Evolutionary conservation across 176 grass and related monocot genomes (phyloP).

Genomic region (Chrysopogon serrulatus): DNA sequence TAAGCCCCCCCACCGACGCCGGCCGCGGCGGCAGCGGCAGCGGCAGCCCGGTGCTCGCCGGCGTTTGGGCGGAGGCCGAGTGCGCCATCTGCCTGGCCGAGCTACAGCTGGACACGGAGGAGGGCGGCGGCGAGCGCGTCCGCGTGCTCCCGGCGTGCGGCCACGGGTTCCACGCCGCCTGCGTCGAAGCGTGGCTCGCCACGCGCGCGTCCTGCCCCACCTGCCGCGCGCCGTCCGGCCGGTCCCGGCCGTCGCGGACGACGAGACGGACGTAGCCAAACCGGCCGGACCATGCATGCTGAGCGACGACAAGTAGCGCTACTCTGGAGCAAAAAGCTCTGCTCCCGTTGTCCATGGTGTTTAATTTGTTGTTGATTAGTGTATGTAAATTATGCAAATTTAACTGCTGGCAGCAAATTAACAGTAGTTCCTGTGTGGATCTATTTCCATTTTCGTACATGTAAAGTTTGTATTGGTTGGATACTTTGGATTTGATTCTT

Average conservation of each 20-base stretch:
- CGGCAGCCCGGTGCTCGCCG: background rate
- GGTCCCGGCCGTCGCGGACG: background rate
- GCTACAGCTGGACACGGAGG: background rate
- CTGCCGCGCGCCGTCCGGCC: background rate
- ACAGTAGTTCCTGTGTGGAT: background rate
- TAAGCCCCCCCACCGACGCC: background rate
- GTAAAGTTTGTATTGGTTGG: background rate
- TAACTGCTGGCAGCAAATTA: too few species aligned
- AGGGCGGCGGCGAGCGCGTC: background rate
- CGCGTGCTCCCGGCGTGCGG: background rate
- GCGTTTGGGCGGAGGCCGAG: background rate
- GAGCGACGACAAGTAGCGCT: too few species aligned
- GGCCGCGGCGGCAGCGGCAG: too few species aligned
- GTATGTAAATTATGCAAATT: too few species aligned
- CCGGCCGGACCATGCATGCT: background rate
- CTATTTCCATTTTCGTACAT: background rate
- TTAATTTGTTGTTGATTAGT: too few species aligned
- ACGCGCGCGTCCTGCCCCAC: background rate
- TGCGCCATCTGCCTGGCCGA: background rate
- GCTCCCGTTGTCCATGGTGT: too few species aligned
- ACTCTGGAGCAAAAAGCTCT: too few species aligned
- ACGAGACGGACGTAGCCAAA: background rate
- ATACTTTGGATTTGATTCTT: too few species aligned
- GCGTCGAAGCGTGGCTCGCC: background rate
- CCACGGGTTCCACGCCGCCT: background rate